Evolutionary conservation across 2,329 filamentous ascomycete species (phyloP).

Genomic region (Ceratocystis alfenasii): DNA sequence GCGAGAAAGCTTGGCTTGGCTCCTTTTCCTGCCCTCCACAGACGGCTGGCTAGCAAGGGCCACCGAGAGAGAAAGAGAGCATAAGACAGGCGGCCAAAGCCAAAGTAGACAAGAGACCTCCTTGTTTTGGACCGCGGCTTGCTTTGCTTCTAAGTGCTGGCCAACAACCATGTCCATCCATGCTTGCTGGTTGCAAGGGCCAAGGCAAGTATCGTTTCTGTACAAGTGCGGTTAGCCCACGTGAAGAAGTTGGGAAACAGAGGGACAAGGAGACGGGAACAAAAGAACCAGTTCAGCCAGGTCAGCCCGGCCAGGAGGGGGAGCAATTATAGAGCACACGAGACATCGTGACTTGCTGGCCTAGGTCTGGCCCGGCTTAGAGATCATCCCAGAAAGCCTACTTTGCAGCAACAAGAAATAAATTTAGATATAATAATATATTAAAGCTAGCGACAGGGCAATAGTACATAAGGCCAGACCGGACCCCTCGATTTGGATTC

Average conservation of each 20-base stretch:
- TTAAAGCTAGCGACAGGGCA: background rate
- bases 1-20: constrained; percentile 2
- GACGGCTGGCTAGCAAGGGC: too few relatives aligned
- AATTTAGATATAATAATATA: constrained; percentile 5
- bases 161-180: background rate
- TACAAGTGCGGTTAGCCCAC: background rate
- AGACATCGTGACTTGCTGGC: constrained; percentile 12
- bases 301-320: background rate
- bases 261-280: background rate
- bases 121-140: background rate
- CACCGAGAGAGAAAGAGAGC: background rate
- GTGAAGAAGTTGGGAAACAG: background rate
- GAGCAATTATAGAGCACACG: background rate
- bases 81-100: background rate
- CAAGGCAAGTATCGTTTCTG: background rate
- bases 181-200: background rate
- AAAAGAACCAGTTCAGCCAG: background rate
- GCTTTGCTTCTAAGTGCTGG: background rate
- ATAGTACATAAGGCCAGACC: background rate
- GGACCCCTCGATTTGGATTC: background rate
- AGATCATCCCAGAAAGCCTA: background rate
- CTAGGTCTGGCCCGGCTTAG: constrained; percentile 11
- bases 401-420: background rate
- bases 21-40: background rate
- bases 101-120: background rate